A percentile compares a stretch with the other conserved stretches of the same genome.
Evolutionary conservation across 768 basidiomycete genomes (phyloP).

Genomic region (Serendipita sp.): DNA sequence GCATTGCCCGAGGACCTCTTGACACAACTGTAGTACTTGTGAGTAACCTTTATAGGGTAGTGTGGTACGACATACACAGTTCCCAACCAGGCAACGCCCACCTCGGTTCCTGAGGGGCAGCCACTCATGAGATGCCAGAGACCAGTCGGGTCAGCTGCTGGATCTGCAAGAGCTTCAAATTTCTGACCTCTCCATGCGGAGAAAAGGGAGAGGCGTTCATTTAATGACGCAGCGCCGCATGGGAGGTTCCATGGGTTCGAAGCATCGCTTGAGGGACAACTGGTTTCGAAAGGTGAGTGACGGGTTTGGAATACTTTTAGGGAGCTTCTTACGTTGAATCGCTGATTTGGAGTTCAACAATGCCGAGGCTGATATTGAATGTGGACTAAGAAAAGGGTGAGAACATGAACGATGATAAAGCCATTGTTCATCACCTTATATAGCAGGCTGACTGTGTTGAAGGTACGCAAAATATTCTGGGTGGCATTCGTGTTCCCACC

Average conservation of each 20-base stretch:
- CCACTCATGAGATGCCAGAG: constrained; percentile 84
- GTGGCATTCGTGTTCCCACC: constrained; percentile 52
- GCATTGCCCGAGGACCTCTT: constrained; percentile 31
- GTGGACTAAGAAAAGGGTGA: constrained; percentile 28
- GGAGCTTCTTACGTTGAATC: constrained; percentile 29
- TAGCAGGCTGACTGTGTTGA: constrained; percentile 62
- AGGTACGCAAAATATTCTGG: constrained; percentile 56
- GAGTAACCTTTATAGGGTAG: neutral
- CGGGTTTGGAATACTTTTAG: neutral
- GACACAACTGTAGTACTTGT: constrained; percentile 33
- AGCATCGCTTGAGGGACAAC: constrained; percentile 46
- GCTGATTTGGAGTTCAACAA: constrained; percentile 64
- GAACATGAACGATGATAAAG: neutral
- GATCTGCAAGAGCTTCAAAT: constrained; percentile 22
- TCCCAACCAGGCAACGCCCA: constrained; percentile 79
- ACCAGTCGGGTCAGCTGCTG: constrained; percentile 43
- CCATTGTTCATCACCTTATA: constrained; percentile 35
- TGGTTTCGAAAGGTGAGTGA: constrained; percentile 16
- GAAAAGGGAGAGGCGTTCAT: constrained; percentile 60
- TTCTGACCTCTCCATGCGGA: constrained; percentile 67
- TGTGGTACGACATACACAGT: constrained; percentile 36
- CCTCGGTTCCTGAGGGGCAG: constrained; percentile 65
- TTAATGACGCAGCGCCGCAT: constrained; percentile 41
- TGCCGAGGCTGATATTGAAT: constrained; percentile 76
- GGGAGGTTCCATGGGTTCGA: constrained; percentile 59